Percentiles rank a stretch among this genome's conserved stretches.
Evolutionary conservation across 345 rosid species (phyloP).

Genomic region (Cardamine occulta): DNA sequence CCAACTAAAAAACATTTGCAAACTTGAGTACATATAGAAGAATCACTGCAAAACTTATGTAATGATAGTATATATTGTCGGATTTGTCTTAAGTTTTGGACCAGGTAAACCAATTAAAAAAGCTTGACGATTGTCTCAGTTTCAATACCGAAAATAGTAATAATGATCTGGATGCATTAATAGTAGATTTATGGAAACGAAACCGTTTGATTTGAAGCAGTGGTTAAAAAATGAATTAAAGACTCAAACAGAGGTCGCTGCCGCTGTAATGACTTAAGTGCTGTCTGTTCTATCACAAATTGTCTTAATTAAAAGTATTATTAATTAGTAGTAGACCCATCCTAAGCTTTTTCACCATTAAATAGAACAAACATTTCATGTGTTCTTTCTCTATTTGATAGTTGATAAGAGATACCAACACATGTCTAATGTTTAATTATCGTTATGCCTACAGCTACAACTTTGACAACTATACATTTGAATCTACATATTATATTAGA

Average conservation of each 20-base stretch:
- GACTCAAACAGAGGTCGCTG: slow-evolving; percentile 16
- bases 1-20: not conserved
- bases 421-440: not conserved
- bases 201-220: slow-evolving; percentile 10
- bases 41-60: not conserved
- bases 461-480: not conserved
- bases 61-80: not conserved
- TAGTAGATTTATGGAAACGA: not conserved
- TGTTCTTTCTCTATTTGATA: not conserved
- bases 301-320: not conserved
- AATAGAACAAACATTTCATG: slow-evolving; percentile 20
- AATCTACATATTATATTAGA: not conserved
- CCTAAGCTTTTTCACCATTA: not conserved
- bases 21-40: not conserved
- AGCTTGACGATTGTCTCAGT: not conserved
- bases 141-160: not conserved
- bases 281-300: slow-evolving; percentile 5
- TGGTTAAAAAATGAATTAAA: slow-evolving; percentile 2
- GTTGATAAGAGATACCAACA: slow-evolving; percentile 11
- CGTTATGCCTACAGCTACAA: not conserved
- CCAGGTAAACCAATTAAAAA: not conserved
- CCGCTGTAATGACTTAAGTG: slow-evolving; percentile 4
- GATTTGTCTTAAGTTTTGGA: not conserved
- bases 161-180: not conserved
- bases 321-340: slow-evolving; percentile 15